phyloP scores from a whole-genome alignment of 352 stramenopile genomes.

The Phytophthora foliorum region DNA sequence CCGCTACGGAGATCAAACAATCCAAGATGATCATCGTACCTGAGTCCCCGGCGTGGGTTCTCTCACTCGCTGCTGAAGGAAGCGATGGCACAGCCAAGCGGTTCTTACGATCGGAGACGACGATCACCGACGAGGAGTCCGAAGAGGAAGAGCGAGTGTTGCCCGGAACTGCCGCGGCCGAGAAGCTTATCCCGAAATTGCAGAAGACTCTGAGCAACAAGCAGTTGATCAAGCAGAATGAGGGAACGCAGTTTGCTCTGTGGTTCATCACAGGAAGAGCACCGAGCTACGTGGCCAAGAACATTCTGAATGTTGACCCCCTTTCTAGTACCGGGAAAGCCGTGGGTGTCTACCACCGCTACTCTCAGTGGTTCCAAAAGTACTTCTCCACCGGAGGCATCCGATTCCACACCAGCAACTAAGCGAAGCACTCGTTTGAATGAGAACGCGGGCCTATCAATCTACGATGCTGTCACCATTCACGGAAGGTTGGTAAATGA shows the following conservation, averaged over 20 bases:
- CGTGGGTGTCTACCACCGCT: neutral
- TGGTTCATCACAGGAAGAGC: neutral
- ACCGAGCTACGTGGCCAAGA: neutral
- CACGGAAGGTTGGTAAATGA: no score
- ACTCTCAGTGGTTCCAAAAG: neutral
- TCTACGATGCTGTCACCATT: neutral
- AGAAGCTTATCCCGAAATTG: neutral
- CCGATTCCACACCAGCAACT: neutral
- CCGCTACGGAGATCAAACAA: neutral
- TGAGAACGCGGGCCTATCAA: neutral
- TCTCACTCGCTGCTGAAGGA: neutral
- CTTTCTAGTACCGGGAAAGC: conserved; percentile 1
- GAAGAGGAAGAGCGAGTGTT: neutral
- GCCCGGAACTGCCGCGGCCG: neutral
- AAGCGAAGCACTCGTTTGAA: neutral
- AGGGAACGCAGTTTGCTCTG: neutral
- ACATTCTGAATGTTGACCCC: neutral
- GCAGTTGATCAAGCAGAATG: neutral
- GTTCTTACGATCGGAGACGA: neutral
- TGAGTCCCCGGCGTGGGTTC: neutral
- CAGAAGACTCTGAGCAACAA: conserved; percentile 4
- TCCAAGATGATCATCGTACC: neutral
- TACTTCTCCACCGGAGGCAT: neutral
- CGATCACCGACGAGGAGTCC: neutral
- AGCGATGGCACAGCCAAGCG: neutral